Percentiles rank a stretch among this genome's conserved stretches.
These are phyloP conservation scores for Oenanthe javanica DNA, from an alignment of 140 eudicot genomes.

Conservation along the genomic window DNA sequence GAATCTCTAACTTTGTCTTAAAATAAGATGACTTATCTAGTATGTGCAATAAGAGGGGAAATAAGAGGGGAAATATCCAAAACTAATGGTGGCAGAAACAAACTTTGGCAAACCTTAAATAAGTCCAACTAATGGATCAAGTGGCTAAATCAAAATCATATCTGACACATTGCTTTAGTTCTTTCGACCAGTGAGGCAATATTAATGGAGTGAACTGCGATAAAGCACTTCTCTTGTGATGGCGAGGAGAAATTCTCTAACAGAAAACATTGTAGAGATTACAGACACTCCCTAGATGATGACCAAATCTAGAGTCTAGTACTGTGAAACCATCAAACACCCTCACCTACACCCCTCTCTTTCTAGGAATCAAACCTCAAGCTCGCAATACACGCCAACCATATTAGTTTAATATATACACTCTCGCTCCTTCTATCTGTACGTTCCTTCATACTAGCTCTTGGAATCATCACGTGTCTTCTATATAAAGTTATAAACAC, in stretches of 20 bases:
- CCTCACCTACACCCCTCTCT: neutral
- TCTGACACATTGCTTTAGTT: neutral
- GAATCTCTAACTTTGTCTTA: too few species aligned
- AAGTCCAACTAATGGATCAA: neutral
- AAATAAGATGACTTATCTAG: too few species aligned
- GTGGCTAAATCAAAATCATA: neutral
- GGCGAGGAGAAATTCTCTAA: neutral
- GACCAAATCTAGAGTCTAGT: neutral
- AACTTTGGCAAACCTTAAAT: neutral
- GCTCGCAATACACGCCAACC: neutral
- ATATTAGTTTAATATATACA: too few species aligned
- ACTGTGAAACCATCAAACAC: too few species aligned
- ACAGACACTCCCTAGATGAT: neutral
- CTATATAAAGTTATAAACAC: too few species aligned
- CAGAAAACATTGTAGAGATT: neutral
- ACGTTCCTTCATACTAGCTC: too few species aligned
- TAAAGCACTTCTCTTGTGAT: neutral
- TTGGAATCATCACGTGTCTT: too few species aligned
- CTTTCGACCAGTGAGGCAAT: neutral
- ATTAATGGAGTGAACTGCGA: neutral
- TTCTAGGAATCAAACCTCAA: neutral
- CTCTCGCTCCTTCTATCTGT: too few species aligned
- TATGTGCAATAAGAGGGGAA: neutral
- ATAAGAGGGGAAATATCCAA: neutral
- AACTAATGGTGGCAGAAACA: neutral